These are phyloP conservation scores for Colletotrichum acutatum DNA, from an alignment of 2,329 filamentous ascomycete species.

Conservation along the genomic window DNA sequence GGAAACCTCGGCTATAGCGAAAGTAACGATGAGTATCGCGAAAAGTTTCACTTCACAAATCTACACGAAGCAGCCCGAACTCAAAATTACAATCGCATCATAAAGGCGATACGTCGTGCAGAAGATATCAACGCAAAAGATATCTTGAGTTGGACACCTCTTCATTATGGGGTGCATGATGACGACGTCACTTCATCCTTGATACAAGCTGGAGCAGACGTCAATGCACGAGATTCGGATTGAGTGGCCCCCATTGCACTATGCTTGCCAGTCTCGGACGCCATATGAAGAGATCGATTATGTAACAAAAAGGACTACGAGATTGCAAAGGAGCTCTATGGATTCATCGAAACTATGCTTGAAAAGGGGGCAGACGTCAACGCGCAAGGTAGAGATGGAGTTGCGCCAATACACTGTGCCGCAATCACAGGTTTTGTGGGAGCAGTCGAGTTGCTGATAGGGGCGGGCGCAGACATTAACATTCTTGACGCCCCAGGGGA, in stretches of 20 bases:
- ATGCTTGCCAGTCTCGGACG: background rate
- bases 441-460: background rate
- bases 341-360: no score
- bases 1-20: no score
- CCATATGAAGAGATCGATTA: no score
- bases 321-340: no score
- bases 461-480: background rate
- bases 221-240: background rate
- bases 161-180: background rate
- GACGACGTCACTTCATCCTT: background rate
- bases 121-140: background rate
- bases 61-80: background rate
- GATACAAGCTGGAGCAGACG: no score
- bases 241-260: background rate
- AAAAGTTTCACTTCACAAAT: background rate
- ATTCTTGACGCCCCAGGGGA: background rate
- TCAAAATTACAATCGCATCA: fast-evolving
- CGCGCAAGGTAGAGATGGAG: background rate
- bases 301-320: no score
- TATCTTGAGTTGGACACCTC: background rate
- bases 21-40: no score
- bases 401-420: background rate
- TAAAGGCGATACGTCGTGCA: background rate
- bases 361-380: background rate
- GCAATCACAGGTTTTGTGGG: background rate